These are phyloP conservation scores for Neurospora sp. DNA, from an alignment of 495 filamentous ascomycete genomes.

Conservation along the genomic window DNA sequence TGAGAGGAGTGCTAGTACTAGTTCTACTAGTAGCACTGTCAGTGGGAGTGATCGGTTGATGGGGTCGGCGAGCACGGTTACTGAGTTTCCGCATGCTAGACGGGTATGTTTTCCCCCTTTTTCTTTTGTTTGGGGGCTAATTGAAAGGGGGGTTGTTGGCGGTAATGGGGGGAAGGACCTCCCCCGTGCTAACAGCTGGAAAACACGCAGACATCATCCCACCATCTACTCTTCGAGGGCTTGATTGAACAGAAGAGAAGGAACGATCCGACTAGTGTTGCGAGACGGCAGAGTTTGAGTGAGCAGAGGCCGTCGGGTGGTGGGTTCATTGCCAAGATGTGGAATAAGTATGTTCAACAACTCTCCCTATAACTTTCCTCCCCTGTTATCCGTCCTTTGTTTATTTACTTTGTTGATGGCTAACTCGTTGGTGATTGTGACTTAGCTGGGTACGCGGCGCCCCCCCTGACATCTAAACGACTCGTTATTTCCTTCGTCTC, in stretches of 20 bases:
- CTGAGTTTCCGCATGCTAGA: neutral
- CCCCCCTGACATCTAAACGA: neutral
- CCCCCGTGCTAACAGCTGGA: no score
- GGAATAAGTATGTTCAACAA: slow-evolving; percentile 28
- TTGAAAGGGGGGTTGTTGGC: neutral
- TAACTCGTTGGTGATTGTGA: neutral
- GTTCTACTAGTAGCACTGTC: neutral
- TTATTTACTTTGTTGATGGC: no score
- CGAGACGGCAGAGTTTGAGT: slow-evolving; percentile 33
- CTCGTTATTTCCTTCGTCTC: neutral
- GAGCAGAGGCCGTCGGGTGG: slow-evolving; percentile 30
- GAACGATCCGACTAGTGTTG: slow-evolving; percentile 26
- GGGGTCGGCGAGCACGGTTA: neutral
- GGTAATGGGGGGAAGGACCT: neutral
- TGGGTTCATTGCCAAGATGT: slow-evolving; percentile 37
- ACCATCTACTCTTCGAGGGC: slow-evolving; percentile 25
- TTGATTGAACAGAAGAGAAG: slow-evolving; percentile 34
- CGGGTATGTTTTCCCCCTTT: neutral
- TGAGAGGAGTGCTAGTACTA: neutral
- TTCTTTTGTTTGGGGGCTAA: no score
- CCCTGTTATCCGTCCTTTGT: no score
- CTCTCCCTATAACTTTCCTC: no score
- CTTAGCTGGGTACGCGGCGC: neutral
- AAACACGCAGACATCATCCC: slow-evolving; percentile 8
- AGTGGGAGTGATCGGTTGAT: neutral